These are phyloP conservation scores for Mortierella sp. DNA, from an alignment of 371 early-diverging fungal genomes.

Conservation along the genomic window DNA sequence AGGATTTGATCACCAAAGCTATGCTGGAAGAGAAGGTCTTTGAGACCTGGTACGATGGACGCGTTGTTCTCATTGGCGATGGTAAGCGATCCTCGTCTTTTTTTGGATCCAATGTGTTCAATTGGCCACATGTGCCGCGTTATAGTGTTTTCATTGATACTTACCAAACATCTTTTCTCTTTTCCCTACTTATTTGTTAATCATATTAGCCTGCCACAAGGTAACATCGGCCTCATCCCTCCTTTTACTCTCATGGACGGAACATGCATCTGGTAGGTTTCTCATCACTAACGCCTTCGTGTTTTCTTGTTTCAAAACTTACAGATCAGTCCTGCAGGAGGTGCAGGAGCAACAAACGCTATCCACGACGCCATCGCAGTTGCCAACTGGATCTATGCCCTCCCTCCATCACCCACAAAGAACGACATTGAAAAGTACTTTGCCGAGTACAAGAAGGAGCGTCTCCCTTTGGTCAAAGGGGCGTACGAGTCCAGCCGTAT, in stretches of 20 bases:
- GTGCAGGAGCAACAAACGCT: constrained; percentile 16
- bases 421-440: constrained; percentile 3
- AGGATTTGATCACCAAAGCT: constrained; percentile 11
- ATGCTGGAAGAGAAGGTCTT: constrained; percentile 23
- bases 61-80: constrained; percentile 14
- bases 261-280: neutral
- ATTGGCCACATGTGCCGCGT: neutral
- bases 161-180: neutral
- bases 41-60: constrained; percentile 13
- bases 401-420: neutral
- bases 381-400: constrained; percentile 15
- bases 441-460: constrained; percentile 11
- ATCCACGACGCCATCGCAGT: constrained; percentile 12
- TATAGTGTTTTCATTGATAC: no score
- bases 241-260: neutral
- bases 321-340: constrained; percentile 14
- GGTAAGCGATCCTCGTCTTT: neutral
- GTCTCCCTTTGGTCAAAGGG: neutral
- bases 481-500: neutral
- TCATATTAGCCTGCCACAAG: constrained; percentile 13
- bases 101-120: neutral
- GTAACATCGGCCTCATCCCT: neutral
- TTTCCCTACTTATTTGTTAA: neutral
- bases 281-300: neutral
- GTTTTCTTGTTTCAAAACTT: neutral